Percentiles rank a stretch among this genome's conserved stretches.
Conservation (phyloP, 108 stramenopile species). For the Epithemia pelagica region DNA sequence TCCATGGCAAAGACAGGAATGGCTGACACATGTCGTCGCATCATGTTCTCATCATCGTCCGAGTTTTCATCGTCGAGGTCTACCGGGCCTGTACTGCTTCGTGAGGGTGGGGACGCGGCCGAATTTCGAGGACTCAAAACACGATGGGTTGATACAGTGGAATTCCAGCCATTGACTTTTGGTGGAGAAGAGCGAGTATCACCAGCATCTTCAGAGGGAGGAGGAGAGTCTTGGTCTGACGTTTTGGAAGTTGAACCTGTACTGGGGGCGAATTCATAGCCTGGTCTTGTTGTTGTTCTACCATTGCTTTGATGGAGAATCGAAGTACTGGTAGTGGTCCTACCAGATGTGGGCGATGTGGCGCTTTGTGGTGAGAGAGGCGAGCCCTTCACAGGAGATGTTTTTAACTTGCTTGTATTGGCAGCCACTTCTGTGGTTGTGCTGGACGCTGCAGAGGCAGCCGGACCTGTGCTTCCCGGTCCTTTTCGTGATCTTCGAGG, state of each 20-base stretch:
- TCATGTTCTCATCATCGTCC: background rate
- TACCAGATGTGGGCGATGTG: background rate
- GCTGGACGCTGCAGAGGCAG: slow-evolving; percentile 1
- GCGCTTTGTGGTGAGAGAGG: background rate
- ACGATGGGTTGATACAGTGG: too few species aligned
- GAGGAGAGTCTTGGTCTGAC: background rate
- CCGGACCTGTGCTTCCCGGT: background rate
- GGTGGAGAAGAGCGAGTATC: background rate
- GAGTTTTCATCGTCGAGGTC: slow-evolving; percentile 8
- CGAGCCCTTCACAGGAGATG: too few species aligned
- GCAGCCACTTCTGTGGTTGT: background rate
- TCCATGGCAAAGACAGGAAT: background rate
- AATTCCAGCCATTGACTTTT: background rate
- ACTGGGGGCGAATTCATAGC: background rate
- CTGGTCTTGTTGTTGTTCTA: background rate
- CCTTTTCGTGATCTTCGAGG: slow-evolving; percentile 8
- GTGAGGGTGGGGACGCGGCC: background rate
- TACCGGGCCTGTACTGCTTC: slow-evolving; percentile 1
- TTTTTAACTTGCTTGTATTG: background rate
- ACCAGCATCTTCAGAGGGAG: background rate
- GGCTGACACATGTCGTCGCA: background rate
- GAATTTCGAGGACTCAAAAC: background rate
- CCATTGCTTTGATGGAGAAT: background rate
- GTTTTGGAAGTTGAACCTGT: background rate
- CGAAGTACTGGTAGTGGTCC: background rate